Evolutionary conservation across 1,284 basidiomycete species (phyloP), one percentile per base, ranked within the genome.

Genomic region (Quambalaria eucalypti): DNA sequence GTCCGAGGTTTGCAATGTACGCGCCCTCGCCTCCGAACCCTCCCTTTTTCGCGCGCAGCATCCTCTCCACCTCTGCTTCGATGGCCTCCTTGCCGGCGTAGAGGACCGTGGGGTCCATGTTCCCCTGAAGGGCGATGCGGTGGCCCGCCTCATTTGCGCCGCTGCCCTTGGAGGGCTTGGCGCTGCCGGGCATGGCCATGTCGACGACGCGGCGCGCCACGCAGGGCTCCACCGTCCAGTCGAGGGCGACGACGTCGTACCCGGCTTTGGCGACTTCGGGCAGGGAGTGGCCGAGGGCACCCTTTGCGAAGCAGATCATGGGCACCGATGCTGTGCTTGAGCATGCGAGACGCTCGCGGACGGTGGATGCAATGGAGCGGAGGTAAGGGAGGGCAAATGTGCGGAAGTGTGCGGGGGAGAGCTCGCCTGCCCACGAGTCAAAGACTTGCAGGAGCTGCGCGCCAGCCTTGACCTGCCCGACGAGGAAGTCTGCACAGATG

Each of bases 1-100:
- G 95, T 1, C 95, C 95, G 30, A 99, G 79, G 78, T 98, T 98
- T 26, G 88, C 88, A 70, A 98, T 96, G 42, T 76, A 77, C 4
- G 82, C 82, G 57, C 78, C 80, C 40, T 57, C 58, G 10, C 77
- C 74, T 42, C 82, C 81, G 79, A 97, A 97, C 23, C 82, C 82
- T 61, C 83, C 80, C 51, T 68, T 66, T 28, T 69, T 71, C 59
- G 66, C 65, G 60, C 85, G 84, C 82, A 93, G 58, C 70, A 74
- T 87, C 65, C 86, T 81, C 78, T 88, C 85, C 38, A 96, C 90
- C 67, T 89, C 85, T 50, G 78, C 77, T 78, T 92, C 88, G 68
- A 98, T 96, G 7, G 90, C 90, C 21, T 87, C 86, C 26, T 67
- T 65, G 60, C 79, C 81, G 1, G 90, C 90, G 46, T 88, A 92